Conservation (phyloP, 148 eudicot genomes). For the Silene uniflora region DNA sequence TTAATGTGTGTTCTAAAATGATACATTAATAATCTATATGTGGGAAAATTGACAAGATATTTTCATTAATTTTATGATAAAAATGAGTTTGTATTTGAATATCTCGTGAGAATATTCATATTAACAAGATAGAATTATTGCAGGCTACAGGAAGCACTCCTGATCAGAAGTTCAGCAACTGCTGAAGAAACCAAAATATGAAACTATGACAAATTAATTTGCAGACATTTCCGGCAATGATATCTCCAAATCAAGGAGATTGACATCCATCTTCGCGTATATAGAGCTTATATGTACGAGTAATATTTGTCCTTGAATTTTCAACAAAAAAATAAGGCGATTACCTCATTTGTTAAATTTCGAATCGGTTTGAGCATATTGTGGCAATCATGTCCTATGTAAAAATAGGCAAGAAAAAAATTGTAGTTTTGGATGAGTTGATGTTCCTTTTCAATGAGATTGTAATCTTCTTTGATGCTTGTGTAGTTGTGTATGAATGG, state of each 20-base stretch:
- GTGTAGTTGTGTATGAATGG: not conserved
- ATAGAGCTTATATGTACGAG: conserved; percentile 41
- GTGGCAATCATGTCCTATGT: conserved; percentile 16
- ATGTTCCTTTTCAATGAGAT: conserved; percentile 19
- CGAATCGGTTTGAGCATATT: not conserved
- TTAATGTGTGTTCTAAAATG: too few relatives aligned
- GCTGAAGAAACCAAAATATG: conserved; percentile 19
- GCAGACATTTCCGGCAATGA: conserved; percentile 19
- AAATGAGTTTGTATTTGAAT: too few relatives aligned
- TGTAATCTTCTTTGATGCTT: conserved; percentile 22
- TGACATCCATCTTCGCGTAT: conserved; percentile 24
- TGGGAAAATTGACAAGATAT: too few relatives aligned
- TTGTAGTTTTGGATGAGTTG: conserved; percentile 19
- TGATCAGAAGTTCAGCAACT: conserved; percentile 54
- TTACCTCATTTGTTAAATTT: conserved; percentile 9
- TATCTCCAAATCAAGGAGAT: conserved; percentile 19
- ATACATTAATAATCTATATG: too few relatives aligned
- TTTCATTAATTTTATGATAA: too few relatives aligned
- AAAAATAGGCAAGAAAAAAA: conserved; percentile 17
- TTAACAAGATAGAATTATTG: not conserved
- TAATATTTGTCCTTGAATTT: conserved; percentile 7
- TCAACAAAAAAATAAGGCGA: conserved; percentile 12
- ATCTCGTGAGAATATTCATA: too few relatives aligned
- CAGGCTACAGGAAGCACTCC: conserved; percentile 60
- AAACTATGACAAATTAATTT: conserved; percentile 15